Base-by-base conservation (phyloP, 495 filamentous ascomycete genomes). In the Astrothelium macrocarpum region DNA sequence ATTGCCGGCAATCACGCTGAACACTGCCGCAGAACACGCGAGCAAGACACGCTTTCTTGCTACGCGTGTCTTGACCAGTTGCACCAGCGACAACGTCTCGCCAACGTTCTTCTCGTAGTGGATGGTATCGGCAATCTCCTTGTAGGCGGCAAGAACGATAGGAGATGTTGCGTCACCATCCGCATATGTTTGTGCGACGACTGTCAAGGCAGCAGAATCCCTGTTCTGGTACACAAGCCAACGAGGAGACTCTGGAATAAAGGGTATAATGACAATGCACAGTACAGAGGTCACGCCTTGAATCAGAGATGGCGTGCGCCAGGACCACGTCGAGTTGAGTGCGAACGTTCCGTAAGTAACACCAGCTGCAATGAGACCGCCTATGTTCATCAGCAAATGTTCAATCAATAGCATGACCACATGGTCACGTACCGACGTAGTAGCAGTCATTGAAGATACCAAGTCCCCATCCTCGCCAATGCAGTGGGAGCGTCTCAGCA, bases 171-270 rank as follows among this genome's bases (percentile, higher is more conserved):
- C 28, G 59, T 78, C 67, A 3, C 80, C 77, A 62, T 80, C 72
- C 4, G 79, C 66, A 62, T 82, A 80, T 7, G 77, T 75, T 61
- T 81, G 78, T 3, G 79, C 80, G 4, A 83, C 75, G 1, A 73
- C 73, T 1, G 71, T 36, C 1, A 64, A 32, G 20, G 70, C 70
- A 34, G 64, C 64, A 29, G 78, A 73, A 29, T 71, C 73, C 29
- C 67, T 65, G 16, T 76, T 78, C 46, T 78, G 60, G 63, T 77
- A 68, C 2, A 75, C 74, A 16, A 81, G 70, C 79, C 79, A 81
- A 25, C 79, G 75, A 1, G 79, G 79, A 5, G 78, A 80, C 71
- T 85, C 82, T 9, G 82, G 81, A 64, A 83, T 77, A 66, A 82
- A 83, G 59, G 76, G 82, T 59, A 84, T 70, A 53, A 82, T 78